A percentile compares a stretch with the other conserved stretches of the same genome.
These are phyloP conservation scores for Oryza australiensis DNA, from an alignment of 176 grass and related monocot species.

Conservation along the genomic window DNA sequence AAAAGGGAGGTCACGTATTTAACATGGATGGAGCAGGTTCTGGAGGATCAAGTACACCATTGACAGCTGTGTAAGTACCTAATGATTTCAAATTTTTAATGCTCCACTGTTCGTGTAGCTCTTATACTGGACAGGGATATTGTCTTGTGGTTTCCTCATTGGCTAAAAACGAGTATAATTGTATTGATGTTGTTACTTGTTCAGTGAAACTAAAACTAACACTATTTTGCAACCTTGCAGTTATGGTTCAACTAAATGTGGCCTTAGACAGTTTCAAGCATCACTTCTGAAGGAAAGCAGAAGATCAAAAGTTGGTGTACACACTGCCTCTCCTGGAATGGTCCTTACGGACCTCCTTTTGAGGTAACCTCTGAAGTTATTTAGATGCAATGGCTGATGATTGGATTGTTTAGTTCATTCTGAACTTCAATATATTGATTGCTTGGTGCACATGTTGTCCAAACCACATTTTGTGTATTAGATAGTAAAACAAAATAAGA, in stretches of 20 bases:
- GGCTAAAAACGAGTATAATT: conserved; percentile 18
- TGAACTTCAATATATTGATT: background rate
- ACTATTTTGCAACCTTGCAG: conserved; percentile 45
- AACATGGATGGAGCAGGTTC: conserved; percentile 99
- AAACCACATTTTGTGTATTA: conserved; percentile 3
- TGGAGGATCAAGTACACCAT: conserved; percentile 96
- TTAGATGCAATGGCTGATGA: conserved; percentile 21
- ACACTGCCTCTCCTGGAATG: conserved; percentile 99
- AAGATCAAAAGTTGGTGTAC: conserved; percentile 90
- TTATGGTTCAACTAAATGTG: conserved; percentile 99
- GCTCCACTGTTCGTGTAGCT: background rate
- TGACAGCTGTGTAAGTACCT: conserved; percentile 92
- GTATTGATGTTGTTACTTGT: conserved; percentile 11
- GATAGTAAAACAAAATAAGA: background rate
- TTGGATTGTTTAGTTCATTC: background rate
- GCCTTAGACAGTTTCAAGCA: conserved; percentile 82
- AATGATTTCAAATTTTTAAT: background rate
- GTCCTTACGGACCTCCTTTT: conserved; percentile 94
- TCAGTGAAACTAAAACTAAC: conserved; percentile 28
- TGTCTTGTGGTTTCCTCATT: background rate
- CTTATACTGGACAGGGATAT: background rate
- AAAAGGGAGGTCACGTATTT: conserved; percentile 88
- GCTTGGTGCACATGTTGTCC: background rate
- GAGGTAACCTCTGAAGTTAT: conserved; percentile 57
- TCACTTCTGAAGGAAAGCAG: conserved; percentile 93